phyloP scores from a whole-genome alignment of 1,284 basidiomycete species.

The Leccinum pallidistipes region DNA sequence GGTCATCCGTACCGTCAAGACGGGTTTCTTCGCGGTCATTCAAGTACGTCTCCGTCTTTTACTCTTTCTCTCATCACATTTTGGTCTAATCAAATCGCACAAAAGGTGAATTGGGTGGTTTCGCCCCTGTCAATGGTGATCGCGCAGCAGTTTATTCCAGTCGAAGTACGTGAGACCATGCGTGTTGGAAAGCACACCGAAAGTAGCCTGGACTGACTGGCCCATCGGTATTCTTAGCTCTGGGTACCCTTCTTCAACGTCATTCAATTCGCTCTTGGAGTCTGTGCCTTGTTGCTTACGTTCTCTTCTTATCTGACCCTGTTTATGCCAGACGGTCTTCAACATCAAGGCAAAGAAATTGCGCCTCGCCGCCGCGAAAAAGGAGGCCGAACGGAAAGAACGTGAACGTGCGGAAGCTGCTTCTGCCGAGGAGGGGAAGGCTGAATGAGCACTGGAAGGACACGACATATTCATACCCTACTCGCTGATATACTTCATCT shows the following conservation, averaged over 20 bases:
- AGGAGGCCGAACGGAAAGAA: slow-evolving; percentile 38
- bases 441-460: slow-evolving; percentile 14
- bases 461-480: background rate
- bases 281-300: slow-evolving; percentile 15
- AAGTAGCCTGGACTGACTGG: slow-evolving; percentile 10
- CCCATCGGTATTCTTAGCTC: slow-evolving; percentile 15
- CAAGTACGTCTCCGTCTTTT: slow-evolving; percentile 44
- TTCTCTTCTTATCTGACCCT: slow-evolving; percentile 1
- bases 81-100: slow-evolving; percentile 5
- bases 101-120: slow-evolving; percentile 34
- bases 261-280: slow-evolving; percentile 31
- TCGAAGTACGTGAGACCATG: slow-evolving; percentile 25
- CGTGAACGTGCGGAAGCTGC: slow-evolving; percentile 31
- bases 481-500: background rate
- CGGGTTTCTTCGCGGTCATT: slow-evolving; percentile 75
- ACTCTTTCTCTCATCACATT: background rate
- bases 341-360: slow-evolving; percentile 68
- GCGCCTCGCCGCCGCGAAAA: slow-evolving; percentile 53
- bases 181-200: background rate
- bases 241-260: slow-evolving; percentile 37
- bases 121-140: slow-evolving; percentile 35
- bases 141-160: slow-evolving; percentile 35
- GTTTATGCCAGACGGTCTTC: slow-evolving; percentile 59
- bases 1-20: slow-evolving; percentile 69
- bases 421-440: slow-evolving; percentile 3